Percentiles rank a stretch among this genome's conserved stretches.
These are phyloP conservation scores for Phlyctochytrium arcticum DNA, from an alignment of 192 early-diverging fungal genomes.

Conservation along the genomic window DNA sequence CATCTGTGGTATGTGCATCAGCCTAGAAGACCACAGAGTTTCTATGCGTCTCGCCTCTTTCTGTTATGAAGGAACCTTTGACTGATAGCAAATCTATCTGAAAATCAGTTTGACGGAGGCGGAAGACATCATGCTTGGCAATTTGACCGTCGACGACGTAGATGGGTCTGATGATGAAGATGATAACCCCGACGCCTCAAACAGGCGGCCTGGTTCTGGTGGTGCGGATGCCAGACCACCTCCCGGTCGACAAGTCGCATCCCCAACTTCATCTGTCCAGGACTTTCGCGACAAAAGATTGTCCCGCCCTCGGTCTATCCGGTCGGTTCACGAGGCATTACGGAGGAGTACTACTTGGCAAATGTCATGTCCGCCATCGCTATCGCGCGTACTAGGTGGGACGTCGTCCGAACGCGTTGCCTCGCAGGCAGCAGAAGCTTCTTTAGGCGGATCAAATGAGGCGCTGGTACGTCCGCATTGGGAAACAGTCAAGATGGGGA, in stretches of 20 bases:
- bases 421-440: too few species aligned
- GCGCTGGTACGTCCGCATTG: too few species aligned
- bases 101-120: slow-evolving; percentile 10
- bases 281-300: slow-evolving; percentile 20
- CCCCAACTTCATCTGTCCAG: neutral
- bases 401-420: too few species aligned
- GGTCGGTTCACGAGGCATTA: neutral
- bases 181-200: neutral
- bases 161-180: slow-evolving; percentile 8
- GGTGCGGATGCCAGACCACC: neutral
- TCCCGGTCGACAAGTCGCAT: neutral
- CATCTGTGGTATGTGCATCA: slow-evolving; percentile 16
- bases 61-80: neutral
- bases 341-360: neutral
- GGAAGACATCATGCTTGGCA: slow-evolving; percentile 23
- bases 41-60: neutral
- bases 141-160: slow-evolving; percentile 12
- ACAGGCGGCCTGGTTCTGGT: neutral
- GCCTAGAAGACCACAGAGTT: too few species aligned
- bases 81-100: neutral
- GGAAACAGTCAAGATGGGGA: too few species aligned
- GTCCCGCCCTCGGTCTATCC: slow-evolving; percentile 13
- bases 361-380: too few species aligned
- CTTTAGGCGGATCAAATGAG: too few species aligned
- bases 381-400: too few species aligned